Conservation (phyloP, 768 basidiomycete genomes). For the Kwoniella bestiolae region DNA sequence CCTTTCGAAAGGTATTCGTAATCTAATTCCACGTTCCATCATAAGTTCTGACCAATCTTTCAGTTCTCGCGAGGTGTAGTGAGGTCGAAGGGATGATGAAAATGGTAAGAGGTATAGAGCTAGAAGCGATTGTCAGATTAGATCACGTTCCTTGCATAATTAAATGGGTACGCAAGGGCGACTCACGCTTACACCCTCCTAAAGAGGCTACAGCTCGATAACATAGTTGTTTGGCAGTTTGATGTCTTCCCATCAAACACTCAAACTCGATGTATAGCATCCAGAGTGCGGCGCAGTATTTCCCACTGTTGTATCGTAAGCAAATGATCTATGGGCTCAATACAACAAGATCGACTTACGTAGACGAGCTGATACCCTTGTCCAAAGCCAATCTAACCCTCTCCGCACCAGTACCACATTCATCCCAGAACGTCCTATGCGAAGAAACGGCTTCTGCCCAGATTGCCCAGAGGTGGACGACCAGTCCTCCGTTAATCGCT, state of each 20-base stretch:
- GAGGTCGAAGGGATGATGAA: constrained; percentile 47
- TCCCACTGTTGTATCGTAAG: constrained; percentile 35
- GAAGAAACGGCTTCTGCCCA: constrained; percentile 48
- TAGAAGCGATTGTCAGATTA: constrained; percentile 17
- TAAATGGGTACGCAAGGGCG: neutral
- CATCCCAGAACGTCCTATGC: constrained; percentile 46
- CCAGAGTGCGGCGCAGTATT: constrained; percentile 55
- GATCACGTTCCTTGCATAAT: neutral
- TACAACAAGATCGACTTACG: constrained; percentile 26
- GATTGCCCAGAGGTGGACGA: constrained; percentile 52
- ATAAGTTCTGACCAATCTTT: constrained; percentile 57
- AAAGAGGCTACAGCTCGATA: constrained; percentile 56
- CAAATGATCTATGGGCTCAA: constrained; percentile 2
- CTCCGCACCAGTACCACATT: constrained; percentile 44
- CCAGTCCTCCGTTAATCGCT: constrained; percentile 22
- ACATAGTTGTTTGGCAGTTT: constrained; percentile 55
- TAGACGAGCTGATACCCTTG: constrained; percentile 47
- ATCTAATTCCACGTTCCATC: constrained; percentile 57
- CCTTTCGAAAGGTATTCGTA: constrained; percentile 52
- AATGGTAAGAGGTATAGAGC: constrained; percentile 59
- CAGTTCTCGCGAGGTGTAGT: constrained; percentile 56
- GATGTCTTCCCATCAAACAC: constrained; percentile 42
- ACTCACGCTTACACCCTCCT: constrained; percentile 57
- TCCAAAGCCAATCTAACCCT: constrained; percentile 56
- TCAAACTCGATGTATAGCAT: constrained; percentile 59